Conservation (phyloP, 768 basidiomycete species). For the Polyporus arcularius region DNA sequence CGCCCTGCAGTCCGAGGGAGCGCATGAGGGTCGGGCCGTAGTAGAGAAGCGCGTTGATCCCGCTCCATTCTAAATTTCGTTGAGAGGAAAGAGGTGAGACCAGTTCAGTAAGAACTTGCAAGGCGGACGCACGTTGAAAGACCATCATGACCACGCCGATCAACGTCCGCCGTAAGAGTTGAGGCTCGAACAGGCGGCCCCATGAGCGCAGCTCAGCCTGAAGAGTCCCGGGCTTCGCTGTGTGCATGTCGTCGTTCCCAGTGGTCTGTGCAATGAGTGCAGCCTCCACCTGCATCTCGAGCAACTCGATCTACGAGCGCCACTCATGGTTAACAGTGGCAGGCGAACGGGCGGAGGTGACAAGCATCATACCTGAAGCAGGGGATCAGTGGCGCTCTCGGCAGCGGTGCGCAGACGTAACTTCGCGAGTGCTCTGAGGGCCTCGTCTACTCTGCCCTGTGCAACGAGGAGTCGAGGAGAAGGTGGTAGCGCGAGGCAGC, state of each 20-base stretch:
- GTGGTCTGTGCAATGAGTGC: constrained; percentile 47
- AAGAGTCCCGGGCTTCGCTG: constrained; percentile 14
- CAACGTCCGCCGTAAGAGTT: constrained; percentile 61
- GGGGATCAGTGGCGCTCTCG: constrained; percentile 50
- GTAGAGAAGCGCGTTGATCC: constrained; percentile 82
- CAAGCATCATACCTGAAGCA: constrained; percentile 44
- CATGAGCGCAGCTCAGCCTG: constrained; percentile 47
- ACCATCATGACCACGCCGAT: constrained; percentile 78
- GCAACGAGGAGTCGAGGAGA: constrained; percentile 63
- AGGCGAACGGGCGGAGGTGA: background rate
- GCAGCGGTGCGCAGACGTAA: constrained; percentile 50
- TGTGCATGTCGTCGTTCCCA: background rate
- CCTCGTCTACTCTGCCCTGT: constrained; percentile 58
- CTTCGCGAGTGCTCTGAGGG: constrained; percentile 54
- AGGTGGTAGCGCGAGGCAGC: constrained; percentile 59
- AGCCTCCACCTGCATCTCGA: constrained; percentile 75
- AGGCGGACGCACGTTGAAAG: constrained; percentile 66
- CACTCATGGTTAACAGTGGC: background rate
- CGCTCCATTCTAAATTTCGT: constrained; percentile 69
- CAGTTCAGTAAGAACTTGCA: background rate
- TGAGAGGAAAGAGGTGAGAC: background rate
- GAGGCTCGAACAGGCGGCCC: constrained; percentile 53
- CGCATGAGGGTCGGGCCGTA: constrained; percentile 76
- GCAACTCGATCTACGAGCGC: constrained; percentile 58
- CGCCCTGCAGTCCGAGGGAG: constrained; percentile 62